Conservation (phyloP, 2,329 filamentous ascomycete species). For the Gnomoniopsis sp. region DNA sequence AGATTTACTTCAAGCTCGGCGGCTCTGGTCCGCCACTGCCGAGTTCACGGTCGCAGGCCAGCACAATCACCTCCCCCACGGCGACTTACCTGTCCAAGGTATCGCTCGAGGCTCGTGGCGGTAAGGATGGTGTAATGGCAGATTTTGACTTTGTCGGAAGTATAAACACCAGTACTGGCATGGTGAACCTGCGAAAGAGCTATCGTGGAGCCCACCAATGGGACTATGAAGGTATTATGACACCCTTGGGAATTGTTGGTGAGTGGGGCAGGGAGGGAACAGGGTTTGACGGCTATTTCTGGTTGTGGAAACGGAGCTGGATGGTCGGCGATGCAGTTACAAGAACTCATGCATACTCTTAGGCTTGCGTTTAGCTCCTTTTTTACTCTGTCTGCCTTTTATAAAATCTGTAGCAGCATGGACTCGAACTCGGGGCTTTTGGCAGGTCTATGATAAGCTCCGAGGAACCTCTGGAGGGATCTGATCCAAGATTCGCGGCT, state of each 20-base stretch:
- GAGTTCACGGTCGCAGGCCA: background rate
- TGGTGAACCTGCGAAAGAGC: slow-evolving; percentile 16
- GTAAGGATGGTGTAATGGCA: slow-evolving; percentile 15
- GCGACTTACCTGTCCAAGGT: background rate
- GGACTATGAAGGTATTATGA: slow-evolving; percentile 19
- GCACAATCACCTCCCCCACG: background rate
- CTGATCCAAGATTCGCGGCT: no score
- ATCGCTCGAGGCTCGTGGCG: slow-evolving; percentile 13
- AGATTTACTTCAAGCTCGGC: slow-evolving; percentile 16
- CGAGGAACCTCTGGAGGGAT: no score
- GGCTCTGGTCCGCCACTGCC: background rate
- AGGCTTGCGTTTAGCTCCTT: background rate
- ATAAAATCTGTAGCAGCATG: background rate
- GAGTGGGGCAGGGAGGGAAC: slow-evolving; percentile 23
- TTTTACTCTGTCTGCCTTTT: background rate
- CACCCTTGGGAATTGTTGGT: slow-evolving; percentile 28
- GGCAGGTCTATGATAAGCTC: no score
- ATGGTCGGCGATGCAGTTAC: slow-evolving; percentile 8
- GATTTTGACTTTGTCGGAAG: slow-evolving; percentile 17
- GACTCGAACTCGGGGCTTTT: background rate
- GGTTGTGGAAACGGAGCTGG: slow-evolving; percentile 19
- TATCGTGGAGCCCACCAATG: slow-evolving; percentile 15
- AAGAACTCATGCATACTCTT: slow-evolving; percentile 13
- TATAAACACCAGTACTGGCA: slow-evolving; percentile 9
- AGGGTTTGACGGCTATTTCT: slow-evolving; percentile 17